Conservation (phyloP, 1,284 basidiomycete species). For the Heterobasidion irregulare region DNA sequence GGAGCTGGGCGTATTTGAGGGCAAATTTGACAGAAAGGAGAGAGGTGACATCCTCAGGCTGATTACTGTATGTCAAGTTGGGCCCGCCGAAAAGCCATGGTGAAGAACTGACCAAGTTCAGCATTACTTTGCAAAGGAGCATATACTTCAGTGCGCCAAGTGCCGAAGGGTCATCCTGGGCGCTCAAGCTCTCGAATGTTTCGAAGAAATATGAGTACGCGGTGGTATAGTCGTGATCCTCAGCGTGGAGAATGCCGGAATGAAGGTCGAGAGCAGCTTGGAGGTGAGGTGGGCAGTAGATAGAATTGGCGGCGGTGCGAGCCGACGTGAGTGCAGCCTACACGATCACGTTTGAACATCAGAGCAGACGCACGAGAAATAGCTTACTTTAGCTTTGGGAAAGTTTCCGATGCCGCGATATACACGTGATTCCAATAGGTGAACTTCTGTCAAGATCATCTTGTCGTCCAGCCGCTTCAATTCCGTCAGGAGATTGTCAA, state of each 20-base stretch:
- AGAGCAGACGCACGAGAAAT: background rate
- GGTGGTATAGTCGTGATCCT: slow-evolving; percentile 97
- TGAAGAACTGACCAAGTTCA: slow-evolving; percentile 66
- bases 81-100: too few species aligned
- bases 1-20: slow-evolving; percentile 72
- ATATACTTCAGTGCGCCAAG: slow-evolving; percentile 95
- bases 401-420: slow-evolving; percentile 90
- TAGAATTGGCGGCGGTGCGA: slow-evolving; percentile 91
- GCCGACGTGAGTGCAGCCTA: slow-evolving; percentile 89
- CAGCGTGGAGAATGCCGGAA: slow-evolving; percentile 87
- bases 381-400: slow-evolving; percentile 80
- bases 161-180: slow-evolving; percentile 69
- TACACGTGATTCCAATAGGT: slow-evolving; percentile 87
- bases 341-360: background rate
- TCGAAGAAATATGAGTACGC: slow-evolving; percentile 98
- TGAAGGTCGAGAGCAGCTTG: slow-evolving; percentile 93
- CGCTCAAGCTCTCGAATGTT: slow-evolving; percentile 77
- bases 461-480: slow-evolving; percentile 95
- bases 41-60: slow-evolving; percentile 91
- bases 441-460: slow-evolving; percentile 95
- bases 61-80: background rate
- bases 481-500: slow-evolving; percentile 83
- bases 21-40: slow-evolving; percentile 86
- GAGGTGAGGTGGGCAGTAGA: slow-evolving; percentile 93
- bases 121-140: slow-evolving; percentile 97